Percentiles rank a stretch among this genome's conserved stretches.
phyloP scores from a whole-genome alignment of 202 grass and related monocot genomes.

The Alloteropsis angusta region DNA sequence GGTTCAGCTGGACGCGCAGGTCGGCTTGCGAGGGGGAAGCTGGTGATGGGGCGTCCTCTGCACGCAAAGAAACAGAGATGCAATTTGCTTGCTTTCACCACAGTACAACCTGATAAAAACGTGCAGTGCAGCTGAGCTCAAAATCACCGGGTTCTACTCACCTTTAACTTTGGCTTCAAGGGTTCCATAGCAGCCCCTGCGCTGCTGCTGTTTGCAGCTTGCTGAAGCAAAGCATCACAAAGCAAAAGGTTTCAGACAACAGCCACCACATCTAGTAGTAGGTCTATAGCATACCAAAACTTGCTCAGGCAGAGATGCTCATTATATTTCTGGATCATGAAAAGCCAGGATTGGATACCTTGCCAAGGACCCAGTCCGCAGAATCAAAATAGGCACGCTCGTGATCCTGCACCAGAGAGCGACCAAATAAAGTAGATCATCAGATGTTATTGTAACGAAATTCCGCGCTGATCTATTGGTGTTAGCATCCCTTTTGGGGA shows the following conservation, averaged over 20 bases:
- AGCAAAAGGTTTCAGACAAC: conserved; percentile 3
- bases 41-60: conserved; percentile 87
- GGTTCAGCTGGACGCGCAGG: conserved; percentile 45
- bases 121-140: neutral
- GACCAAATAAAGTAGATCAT: neutral
- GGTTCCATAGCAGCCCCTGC: conserved; percentile 50
- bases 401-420: conserved; percentile 48
- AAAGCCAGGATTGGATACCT: conserved; percentile 38
- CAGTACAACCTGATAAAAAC: neutral
- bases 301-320: neutral
- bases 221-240: conserved; percentile 49
- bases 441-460: too few relatives aligned
- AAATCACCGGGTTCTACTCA: conserved; percentile 5
- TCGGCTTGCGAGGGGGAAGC: conserved; percentile 87
- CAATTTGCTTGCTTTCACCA: neutral
- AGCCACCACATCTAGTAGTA: neutral
- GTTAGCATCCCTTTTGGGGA: neutral
- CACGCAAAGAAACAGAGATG: neutral
- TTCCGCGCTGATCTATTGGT: neutral
- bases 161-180: conserved; percentile 98
- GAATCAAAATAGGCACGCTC: conserved; percentile 93
- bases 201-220: conserved; percentile 44
- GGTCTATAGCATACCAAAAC: too few relatives aligned
- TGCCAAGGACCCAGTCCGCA: conserved; percentile 88
- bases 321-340: neutral